A percentile compares a stretch with the other conserved stretches of the same genome.
Evolutionary conservation across 495 filamentous ascomycete species (phyloP).

Genomic region (Recurvomyces mirabilis): DNA sequence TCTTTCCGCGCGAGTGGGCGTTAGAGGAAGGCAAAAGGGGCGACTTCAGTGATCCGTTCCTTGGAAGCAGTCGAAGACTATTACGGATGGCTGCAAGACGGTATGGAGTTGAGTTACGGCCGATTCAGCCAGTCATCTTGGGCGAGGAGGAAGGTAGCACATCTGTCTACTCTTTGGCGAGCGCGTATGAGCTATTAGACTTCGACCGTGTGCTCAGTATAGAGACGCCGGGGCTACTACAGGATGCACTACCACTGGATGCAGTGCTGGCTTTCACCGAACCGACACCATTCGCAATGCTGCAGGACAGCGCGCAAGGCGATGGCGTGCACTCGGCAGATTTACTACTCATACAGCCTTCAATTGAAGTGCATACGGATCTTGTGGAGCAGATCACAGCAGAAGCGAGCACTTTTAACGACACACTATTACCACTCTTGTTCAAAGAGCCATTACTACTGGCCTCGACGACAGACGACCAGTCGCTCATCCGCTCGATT

Average conservation of each 20-base stretch:
- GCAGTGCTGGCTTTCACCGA: conserved; percentile 33
- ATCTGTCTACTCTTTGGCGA: conserved; percentile 29
- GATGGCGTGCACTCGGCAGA: conserved; percentile 21
- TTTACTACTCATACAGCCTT: conserved; percentile 29
- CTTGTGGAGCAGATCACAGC: conserved; percentile 16
- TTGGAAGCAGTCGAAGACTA: conserved; percentile 33
- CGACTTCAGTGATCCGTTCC: conserved; percentile 22
- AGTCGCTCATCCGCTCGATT: conserved; percentile 14
- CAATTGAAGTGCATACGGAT: conserved; percentile 10
- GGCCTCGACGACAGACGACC: conserved; percentile 6
- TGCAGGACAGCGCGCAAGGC: conserved; percentile 23
- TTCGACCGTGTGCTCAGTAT: conserved; percentile 36
- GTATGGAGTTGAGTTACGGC: conserved; percentile 34
- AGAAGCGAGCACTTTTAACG: conserved; percentile 15
- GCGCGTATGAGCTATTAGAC: conserved; percentile 31
- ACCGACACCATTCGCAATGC: conserved; percentile 25
- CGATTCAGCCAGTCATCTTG: conserved; percentile 28
- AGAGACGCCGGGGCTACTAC: conserved; percentile 32
- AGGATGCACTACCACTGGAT: conserved; percentile 34
- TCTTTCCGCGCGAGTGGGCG: conserved; percentile 38
- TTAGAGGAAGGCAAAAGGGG: conserved; percentile 19
- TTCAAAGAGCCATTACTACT: conserved; percentile 21
- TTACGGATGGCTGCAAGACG: conserved; percentile 33
- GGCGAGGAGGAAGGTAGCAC: conserved; percentile 14
- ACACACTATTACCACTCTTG: conserved; percentile 23